Conservation (phyloP, 2,329 filamentous ascomycete genomes). For the Fusarium ambrosium region DNA sequence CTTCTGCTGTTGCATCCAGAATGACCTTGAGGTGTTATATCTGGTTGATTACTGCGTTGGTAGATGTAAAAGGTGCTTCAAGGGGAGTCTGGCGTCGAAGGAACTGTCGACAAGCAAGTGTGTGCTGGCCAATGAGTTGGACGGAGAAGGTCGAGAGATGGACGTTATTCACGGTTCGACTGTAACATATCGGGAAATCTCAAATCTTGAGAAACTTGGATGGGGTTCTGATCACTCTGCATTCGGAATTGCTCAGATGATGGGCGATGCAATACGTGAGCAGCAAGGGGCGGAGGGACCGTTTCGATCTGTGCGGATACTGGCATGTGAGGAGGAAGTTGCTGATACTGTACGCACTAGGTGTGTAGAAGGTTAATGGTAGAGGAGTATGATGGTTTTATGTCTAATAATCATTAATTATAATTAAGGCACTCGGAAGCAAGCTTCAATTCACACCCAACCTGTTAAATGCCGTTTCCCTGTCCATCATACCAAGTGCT, state of each 20-base stretch:
- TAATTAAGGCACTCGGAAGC: too few species aligned
- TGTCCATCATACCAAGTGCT: not conserved
- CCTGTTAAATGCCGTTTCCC: not conserved
- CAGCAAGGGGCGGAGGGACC: not conserved
- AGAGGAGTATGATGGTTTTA: not conserved
- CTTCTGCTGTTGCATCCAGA: not conserved
- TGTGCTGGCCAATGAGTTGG: not conserved
- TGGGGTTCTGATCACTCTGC: not conserved
- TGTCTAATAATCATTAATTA: too few species aligned
- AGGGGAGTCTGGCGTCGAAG: not conserved
- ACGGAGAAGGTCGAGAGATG: not conserved
- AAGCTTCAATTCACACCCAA: not conserved
- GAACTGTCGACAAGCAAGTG: not conserved
- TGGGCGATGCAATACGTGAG: not conserved
- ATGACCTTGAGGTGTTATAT: not conserved
- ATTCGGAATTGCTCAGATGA: not conserved
- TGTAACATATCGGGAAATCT: not conserved
- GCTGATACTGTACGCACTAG: not conserved
- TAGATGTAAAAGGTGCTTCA: not conserved
- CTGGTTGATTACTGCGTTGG: not conserved
- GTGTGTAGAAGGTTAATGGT: not conserved
- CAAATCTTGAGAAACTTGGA: not conserved
- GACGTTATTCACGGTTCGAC: not conserved
- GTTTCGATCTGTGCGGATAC: not conserved
- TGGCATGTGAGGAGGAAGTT: not conserved